Conservation (phyloP, 306 rosid genomes). For the Casuarina equisetifolia region DNA sequence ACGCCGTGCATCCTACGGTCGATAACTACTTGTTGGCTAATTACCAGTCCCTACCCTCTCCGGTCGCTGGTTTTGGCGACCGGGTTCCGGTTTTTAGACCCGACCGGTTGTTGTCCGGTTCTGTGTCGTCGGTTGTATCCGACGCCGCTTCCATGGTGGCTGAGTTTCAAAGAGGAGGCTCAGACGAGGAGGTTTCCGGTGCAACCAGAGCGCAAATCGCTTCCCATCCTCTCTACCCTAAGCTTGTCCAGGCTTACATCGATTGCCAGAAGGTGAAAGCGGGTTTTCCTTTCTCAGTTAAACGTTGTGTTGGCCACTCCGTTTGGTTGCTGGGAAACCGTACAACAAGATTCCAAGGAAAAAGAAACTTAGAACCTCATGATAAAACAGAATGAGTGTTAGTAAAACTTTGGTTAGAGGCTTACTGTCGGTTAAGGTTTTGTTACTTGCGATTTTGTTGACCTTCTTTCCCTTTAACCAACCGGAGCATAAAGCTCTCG, state of each 20-base stretch:
- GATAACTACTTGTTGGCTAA: constrained; percentile 1
- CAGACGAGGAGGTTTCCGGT: constrained; percentile 34
- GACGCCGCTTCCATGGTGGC: constrained; percentile 33
- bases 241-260: constrained; percentile 60
- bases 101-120: constrained; percentile 29
- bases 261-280: constrained; percentile 72
- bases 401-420: neutral
- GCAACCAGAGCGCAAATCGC: constrained; percentile 51
- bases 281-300: neutral
- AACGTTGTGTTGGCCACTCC: neutral
- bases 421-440: neutral
- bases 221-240: constrained; percentile 76
- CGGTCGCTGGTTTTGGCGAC: constrained; percentile 10
- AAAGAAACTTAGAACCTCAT: neutral
- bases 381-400: neutral
- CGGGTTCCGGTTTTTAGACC: constrained; percentile 30
- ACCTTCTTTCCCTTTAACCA: neutral
- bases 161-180: constrained; percentile 24
- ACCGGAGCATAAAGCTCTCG: neutral
- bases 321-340: constrained; percentile 27
- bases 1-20: constrained; percentile 27
- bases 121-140: constrained; percentile 30
- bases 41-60: constrained; percentile 17
- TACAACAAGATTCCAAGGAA: neutral
- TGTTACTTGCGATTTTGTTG: neutral